Base-by-base conservation (phyloP, 305 asterid species). In the Fraxinus paxiana region DNA sequence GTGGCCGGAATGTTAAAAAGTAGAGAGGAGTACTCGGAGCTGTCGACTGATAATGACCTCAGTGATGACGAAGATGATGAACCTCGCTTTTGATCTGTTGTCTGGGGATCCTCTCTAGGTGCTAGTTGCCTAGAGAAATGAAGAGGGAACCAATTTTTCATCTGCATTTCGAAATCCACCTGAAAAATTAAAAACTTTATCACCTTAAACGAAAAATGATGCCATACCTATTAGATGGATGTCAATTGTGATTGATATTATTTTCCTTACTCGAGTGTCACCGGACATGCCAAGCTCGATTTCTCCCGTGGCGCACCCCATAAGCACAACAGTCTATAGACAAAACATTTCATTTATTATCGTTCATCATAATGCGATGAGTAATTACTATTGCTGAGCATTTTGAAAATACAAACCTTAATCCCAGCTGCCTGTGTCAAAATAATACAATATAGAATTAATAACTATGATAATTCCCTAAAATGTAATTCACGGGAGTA, bases 291-390 rank as follows among this genome's bases (percentile, higher is more conserved):
- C 98, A 24, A 94, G 70, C 89, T 94, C 98, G 61, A 94, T 86
- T 82, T 93, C 98, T 83, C 98, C 98, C 0, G 77, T 22, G 77
- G 85, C 74, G 84, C 98, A 93, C 7, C 97, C 93, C 94, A 94
- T 88, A 75, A 92, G 89, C 63, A 92, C 84, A 0, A 85, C 88
- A 4, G 88, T 88, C 97, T 94, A 69, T 67, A 78, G 69, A 43
- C 9, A 1, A 26, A 24, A 65, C 35, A 65, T 10, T 26, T 26
- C 24, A 24, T 20, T 5, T 5, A 20, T 59, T 59, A 18, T n/a
- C 2, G 8, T 59, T 59, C 9, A 18, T 1, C 30, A 59, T 18
- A 59, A 59, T 18, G 69, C 30, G 7, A 59, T 6, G 9, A 18
- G 69, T 18, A 18, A 51, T 51, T 6, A 59, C 69, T 6, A 59